A percentile compares a stretch with the other conserved stretches of the same genome.
These are phyloP conservation scores for Aschersonia sp. DNA, from an alignment of 2,329 filamentous ascomycete genomes.

Conservation along the genomic window DNA sequence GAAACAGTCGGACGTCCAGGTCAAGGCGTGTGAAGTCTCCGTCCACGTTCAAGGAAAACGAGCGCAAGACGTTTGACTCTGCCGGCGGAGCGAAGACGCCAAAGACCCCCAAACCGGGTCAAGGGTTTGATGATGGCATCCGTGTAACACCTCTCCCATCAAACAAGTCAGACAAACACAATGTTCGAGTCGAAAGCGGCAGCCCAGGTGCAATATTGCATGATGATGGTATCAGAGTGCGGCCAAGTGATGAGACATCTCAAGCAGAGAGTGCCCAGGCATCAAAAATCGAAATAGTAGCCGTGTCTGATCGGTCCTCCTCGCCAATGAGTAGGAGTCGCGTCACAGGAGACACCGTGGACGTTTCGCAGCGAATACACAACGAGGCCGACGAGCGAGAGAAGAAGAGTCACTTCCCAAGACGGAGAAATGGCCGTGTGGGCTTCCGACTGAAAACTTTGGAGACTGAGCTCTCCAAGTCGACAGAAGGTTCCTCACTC, in stretches of 20 bases:
- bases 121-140: slow-evolving; percentile 13
- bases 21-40: slow-evolving; percentile 16
- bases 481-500: slow-evolving; percentile 14
- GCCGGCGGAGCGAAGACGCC: slow-evolving; percentile 14
- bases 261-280: slow-evolving; percentile 9
- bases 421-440: slow-evolving; percentile 16
- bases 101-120: slow-evolving; percentile 3
- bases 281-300: slow-evolving; percentile 13
- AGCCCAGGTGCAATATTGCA: slow-evolving; percentile 3
- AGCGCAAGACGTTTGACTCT: slow-evolving; percentile 12
- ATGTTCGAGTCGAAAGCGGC: too few relatives aligned
- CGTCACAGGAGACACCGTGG: slow-evolving; percentile 10
- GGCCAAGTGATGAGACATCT: slow-evolving; percentile 13
- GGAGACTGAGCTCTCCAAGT: slow-evolving; percentile 6
- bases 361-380: slow-evolving; percentile 6
- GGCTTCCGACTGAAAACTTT: slow-evolving; percentile 11
- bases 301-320: slow-evolving; percentile 8
- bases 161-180: slow-evolving; percentile 1
- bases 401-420: slow-evolving; percentile 20
- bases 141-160: slow-evolving; percentile 8
- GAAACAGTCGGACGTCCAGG: slow-evolving; percentile 21
- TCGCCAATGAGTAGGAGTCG: slow-evolving; percentile 14
- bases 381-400: background rate
- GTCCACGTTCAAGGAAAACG: slow-evolving; percentile 9
- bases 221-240: slow-evolving; percentile 18